These are phyloP conservation scores for Penicillium atrosanguineum DNA, from an alignment of 495 filamentous ascomycete genomes.

Conservation along the genomic window DNA sequence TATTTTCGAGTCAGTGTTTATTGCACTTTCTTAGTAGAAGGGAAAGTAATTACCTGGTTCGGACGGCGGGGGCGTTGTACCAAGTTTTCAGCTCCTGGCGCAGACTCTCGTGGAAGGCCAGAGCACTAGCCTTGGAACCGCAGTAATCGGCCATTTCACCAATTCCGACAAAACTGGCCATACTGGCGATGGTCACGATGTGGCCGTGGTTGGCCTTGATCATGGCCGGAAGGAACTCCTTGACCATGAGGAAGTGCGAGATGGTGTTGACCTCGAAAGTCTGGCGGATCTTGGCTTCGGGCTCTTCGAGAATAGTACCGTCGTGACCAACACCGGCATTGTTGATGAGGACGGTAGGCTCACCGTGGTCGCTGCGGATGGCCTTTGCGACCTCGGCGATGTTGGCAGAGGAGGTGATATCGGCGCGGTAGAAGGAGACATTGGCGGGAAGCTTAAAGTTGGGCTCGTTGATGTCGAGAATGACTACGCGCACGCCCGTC, in stretches of 20 bases:
- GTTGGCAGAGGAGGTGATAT: conserved; percentile 49
- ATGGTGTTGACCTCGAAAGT: conserved; percentile 62
- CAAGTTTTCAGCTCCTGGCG: conserved; percentile 42
- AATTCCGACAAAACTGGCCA: conserved; percentile 51
- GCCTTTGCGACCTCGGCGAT: conserved; percentile 43
- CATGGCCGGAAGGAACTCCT: conserved; percentile 63
- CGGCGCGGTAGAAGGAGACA: conserved; percentile 47
- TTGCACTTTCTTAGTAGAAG: neutral
- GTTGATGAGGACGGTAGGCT: conserved; percentile 58
- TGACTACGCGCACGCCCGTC: conserved; percentile 49
- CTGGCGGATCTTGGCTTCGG: conserved; percentile 43
- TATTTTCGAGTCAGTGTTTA: conserved; percentile 4
- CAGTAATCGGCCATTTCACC: conserved; percentile 54
- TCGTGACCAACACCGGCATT: conserved; percentile 56
- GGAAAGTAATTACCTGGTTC: conserved; percentile 34
- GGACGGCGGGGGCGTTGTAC: conserved; percentile 43
- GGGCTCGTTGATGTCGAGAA: conserved; percentile 49
- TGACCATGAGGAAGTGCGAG: conserved; percentile 54
- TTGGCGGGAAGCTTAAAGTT: conserved; percentile 34
- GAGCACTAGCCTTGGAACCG: conserved; percentile 54
- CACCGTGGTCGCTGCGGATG: conserved; percentile 46
- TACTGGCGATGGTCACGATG: conserved; percentile 53
- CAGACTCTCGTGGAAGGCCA: conserved; percentile 53
- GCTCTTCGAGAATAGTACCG: conserved; percentile 45
- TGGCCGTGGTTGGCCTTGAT: conserved; percentile 59